These are phyloP conservation scores for Tolypocladium nubicola DNA, from an alignment of 2,329 filamentous ascomycete species.

Conservation along the genomic window DNA sequence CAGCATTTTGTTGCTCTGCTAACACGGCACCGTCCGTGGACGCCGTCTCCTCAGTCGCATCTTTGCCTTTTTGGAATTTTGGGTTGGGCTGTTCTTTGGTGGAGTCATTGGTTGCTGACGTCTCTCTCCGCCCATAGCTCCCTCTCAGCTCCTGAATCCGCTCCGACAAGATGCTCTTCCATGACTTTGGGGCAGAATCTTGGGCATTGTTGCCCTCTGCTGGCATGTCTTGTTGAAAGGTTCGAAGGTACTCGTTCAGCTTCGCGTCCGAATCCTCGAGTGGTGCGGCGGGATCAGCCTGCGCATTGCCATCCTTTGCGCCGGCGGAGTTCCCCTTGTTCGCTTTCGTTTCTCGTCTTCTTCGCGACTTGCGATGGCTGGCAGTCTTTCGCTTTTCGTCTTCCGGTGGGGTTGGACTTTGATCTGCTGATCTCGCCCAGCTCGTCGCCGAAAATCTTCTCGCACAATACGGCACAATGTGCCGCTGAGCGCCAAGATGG, in stretches of 20 bases:
- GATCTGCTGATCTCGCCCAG: not conserved
- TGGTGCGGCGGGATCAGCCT: not conserved
- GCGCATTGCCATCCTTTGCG: not conserved
- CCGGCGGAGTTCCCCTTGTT: not conserved
- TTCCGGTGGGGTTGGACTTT: not conserved
- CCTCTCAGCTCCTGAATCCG: not conserved
- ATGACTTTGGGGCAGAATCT: not conserved
- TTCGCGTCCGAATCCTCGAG: not conserved
- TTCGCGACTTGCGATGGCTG: not conserved
- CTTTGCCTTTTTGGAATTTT: not conserved
- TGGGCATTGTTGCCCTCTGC: not conserved
- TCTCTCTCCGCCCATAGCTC: not conserved
- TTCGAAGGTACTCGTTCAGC: not conserved
- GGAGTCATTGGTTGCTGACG: not conserved
- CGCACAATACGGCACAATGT: not conserved
- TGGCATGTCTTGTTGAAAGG: not conserved
- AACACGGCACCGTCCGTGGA: not conserved
- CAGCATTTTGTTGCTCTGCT: slow-evolving; percentile 1
- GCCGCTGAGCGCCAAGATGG: not conserved
- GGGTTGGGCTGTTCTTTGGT: not conserved
- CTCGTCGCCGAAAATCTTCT: not conserved
- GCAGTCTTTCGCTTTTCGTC: not conserved
- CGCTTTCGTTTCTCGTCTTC: not conserved
- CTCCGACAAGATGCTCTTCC: not conserved
- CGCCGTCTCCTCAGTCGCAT: not conserved